These are phyloP conservation scores for Atkinsonella texensis DNA, from an alignment of 2,329 filamentous ascomycete species.

Conservation along the genomic window DNA sequence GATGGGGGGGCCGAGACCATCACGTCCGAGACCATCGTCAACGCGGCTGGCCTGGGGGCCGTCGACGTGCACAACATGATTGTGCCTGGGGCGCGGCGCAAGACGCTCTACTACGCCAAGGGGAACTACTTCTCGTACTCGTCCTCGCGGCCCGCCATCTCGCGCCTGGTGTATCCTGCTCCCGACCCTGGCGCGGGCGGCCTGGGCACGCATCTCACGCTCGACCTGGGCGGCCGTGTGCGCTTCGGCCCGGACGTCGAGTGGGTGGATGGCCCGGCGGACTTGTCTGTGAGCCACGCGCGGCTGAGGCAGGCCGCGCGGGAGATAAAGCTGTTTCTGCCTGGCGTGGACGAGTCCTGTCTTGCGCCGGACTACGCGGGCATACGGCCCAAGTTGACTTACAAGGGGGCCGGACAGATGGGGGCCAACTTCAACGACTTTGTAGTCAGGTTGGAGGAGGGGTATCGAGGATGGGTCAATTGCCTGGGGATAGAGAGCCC, in stretches of 20 bases:
- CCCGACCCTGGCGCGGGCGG: constrained; percentile 72
- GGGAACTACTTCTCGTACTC: constrained; percentile 89
- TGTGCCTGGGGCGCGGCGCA: constrained; percentile 42
- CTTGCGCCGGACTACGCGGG: constrained; percentile 80
- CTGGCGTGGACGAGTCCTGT: constrained; percentile 51
- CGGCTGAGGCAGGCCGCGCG: constrained; percentile 54
- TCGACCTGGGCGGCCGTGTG: constrained; percentile 74
- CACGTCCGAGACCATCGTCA: constrained; percentile 67
- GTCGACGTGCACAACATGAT: constrained; percentile 74
- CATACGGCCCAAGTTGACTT: constrained; percentile 72
- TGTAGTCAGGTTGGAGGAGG: constrained; percentile 63
- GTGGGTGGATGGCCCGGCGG: constrained; percentile 63
- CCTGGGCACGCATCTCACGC: constrained; percentile 83
- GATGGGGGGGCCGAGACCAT: constrained; percentile 43
- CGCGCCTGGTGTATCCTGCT: constrained; percentile 75
- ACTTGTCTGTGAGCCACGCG: constrained; percentile 55
- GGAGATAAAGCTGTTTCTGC: constrained; percentile 72
- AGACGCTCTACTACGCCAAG: constrained; percentile 71
- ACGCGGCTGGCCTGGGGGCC: constrained; percentile 73
- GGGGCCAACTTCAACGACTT: constrained; percentile 74
- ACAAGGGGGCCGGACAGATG: constrained; percentile 45
- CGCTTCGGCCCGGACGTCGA: constrained; percentile 93
- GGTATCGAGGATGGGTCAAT: constrained; percentile 75
- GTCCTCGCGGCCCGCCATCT: constrained; percentile 48
- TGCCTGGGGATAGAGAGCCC: constrained; percentile 88